Evolutionary conservation across 2,329 filamentous ascomycete species (phyloP), one percentile per base, ranked within the genome.

Genomic region (Aspergillus fijiensis): DNA sequence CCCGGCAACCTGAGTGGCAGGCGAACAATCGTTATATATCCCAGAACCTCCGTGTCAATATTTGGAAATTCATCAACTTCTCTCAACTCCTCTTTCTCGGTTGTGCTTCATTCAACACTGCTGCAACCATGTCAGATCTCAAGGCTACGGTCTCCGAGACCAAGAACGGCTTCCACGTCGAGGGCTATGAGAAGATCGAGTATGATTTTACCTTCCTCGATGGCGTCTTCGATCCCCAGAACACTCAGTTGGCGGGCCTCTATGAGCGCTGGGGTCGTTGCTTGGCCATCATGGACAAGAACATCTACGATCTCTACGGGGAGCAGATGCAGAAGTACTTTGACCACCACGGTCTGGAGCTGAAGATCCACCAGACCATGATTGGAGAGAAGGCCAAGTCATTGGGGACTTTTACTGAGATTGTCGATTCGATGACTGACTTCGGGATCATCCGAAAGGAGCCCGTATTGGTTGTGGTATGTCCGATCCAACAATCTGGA

Each of bases 231-330:
- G 53, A 56, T 4, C 23, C 31, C 5, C 6, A 19, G 25, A 27
- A 56, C 5, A 10, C 45, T n/a, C 27, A 33, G 45, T 21, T 56
- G 12, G 53, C 53, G 4, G 33, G 27, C 3, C 53, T 56, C 42
- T 56, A 56, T 19, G 23, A 49, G 25, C 45, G 53, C 42, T 56
- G 42, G 53, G 53, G 45, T 2, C 52, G 53, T 7, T 49, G 53
- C n/a, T 11, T 56, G 42, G 53, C 53, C 16, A 56, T 56, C 25
- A 56, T 56, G 53, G 53, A 56, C 53, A 56, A 56, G 42, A 56
- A 56, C 11, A 56, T 56, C 27, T 56, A 49, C 3, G 42, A 49
- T 21, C 25, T 56, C 2, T 56, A 56, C 53, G 42, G 53, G 9
- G 53, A 48, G 19, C 33, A 56, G 25, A 56, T 56, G 53, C 39